These are phyloP conservation scores for Houttuynia cordata DNA, from an alignment of 164 flowering plant genomes.

Conservation along the genomic window DNA sequence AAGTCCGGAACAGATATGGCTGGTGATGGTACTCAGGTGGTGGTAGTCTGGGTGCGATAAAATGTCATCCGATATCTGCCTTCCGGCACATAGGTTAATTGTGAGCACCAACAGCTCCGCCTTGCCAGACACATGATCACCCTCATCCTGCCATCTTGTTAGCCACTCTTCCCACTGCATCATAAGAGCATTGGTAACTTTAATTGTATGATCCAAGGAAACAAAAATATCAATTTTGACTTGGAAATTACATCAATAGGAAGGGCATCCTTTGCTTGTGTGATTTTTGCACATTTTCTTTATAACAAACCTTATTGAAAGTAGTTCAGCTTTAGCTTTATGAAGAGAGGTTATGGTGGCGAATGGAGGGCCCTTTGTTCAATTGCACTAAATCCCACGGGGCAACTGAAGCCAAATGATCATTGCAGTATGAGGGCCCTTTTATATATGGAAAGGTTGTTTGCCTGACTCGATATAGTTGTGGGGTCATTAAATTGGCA, in stretches of 20 bases:
- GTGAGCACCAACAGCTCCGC: slow-evolving; percentile 25
- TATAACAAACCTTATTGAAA: no score
- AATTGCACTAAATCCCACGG: no score
- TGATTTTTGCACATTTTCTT: no score
- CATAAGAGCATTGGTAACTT: not conserved
- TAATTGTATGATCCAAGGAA: not conserved
- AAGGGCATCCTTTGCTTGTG: no score
- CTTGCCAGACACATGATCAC: slow-evolving; percentile 15
- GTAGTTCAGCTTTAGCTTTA: no score
- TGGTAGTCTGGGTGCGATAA: slow-evolving; percentile 17
- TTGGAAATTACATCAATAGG: not conserved
- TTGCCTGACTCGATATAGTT: no score
- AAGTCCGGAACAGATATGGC: slow-evolving; percentile 20
- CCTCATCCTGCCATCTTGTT: slow-evolving; percentile 5
- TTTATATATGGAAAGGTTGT: no score
- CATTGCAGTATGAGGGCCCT: no score
- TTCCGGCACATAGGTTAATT: slow-evolving; percentile 19
- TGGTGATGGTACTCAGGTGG: slow-evolving; percentile 18
- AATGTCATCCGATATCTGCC: slow-evolving; percentile 5
- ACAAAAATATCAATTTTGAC: not conserved
- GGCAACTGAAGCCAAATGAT: no score
- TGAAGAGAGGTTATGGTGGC: no score
- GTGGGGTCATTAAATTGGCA: no score
- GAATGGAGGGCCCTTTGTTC: no score
- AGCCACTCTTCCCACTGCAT: slow-evolving; percentile 69